Conservation (phyloP, 306 rosid genomes). For the Dryas octopetala region DNA sequence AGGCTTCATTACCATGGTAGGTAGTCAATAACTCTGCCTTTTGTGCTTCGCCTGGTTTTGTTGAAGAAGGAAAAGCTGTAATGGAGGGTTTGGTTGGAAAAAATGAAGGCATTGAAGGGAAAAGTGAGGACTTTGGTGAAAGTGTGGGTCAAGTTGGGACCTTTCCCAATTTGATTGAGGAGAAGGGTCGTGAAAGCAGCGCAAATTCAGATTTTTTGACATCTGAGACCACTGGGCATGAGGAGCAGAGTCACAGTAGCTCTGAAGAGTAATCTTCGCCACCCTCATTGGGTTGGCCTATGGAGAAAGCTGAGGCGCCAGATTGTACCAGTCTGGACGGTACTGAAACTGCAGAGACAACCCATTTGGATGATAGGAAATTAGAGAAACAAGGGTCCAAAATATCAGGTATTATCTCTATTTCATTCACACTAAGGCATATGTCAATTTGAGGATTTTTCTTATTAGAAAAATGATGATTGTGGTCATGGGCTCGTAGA, state of each 20-base stretch:
- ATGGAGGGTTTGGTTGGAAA: conserved; percentile 55
- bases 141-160: conserved; percentile 42
- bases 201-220: conserved; percentile 71
- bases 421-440: neutral
- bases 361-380: conserved; percentile 45
- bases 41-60: too few relatives aligned
- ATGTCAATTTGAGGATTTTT: too few relatives aligned
- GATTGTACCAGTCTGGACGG: conserved; percentile 36
- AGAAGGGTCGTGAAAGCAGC: conserved; percentile 70
- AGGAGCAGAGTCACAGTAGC: conserved; percentile 75
- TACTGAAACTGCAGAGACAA: conserved; percentile 36
- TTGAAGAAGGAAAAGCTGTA: conserved; percentile 29
- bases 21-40: too few relatives aligned
- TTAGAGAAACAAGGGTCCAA: conserved; percentile 49
- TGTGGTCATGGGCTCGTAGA: too few relatives aligned
- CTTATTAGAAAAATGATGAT: too few relatives aligned
- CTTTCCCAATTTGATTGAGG: conserved; percentile 51
- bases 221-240: conserved; percentile 73
- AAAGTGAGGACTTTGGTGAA: conserved; percentile 17
- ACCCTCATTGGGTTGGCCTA: conserved; percentile 64
- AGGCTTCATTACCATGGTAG: too few relatives aligned
- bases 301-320: conserved; percentile 39
- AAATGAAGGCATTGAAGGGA: conserved; percentile 32
- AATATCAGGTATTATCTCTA: conserved; percentile 51
- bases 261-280: conserved; percentile 72